Evolutionary conservation across 2,329 filamentous ascomycete genomes (phyloP).

Genomic region (Cercospora janseana): DNA sequence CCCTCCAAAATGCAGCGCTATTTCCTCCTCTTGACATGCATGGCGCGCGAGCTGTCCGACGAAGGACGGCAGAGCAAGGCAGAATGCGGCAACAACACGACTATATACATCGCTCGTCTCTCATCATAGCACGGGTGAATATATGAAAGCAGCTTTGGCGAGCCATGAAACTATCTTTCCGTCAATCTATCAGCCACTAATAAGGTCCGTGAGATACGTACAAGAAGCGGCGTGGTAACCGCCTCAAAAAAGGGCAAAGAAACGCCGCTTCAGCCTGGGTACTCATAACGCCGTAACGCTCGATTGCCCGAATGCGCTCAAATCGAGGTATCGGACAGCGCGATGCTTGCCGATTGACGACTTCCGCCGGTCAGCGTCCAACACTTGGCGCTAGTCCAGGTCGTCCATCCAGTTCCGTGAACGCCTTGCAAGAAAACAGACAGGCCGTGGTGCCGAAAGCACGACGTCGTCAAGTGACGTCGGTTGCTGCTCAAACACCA

Average conservation of each 20-base stretch:
- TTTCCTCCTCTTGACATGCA: conserved; percentile 29
- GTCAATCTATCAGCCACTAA: conserved; percentile 39
- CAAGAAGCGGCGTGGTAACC: conserved; percentile 32
- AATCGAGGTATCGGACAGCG: conserved; percentile 8
- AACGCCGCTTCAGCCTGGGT: conserved; percentile 14
- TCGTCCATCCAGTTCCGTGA: conserved; percentile 27
- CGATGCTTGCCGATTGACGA: conserved; percentile 27
- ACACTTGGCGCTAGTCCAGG: conserved; percentile 32
- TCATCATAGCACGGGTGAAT: conserved; percentile 27
- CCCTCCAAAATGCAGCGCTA: background rate
- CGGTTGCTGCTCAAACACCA: conserved; percentile 20
- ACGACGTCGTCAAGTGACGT: conserved; percentile 22
- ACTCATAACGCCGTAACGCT: conserved; percentile 17
- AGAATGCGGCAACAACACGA: background rate
- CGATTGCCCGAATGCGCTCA: conserved; percentile 8
- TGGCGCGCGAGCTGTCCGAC: conserved; percentile 19
- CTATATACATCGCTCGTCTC: conserved; percentile 27
- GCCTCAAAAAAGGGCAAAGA: conserved; percentile 18
- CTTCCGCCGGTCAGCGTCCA: conserved; percentile 29
- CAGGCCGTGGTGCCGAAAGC: conserved; percentile 23
- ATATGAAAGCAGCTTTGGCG: conserved; percentile 24
- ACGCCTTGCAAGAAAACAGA: conserved; percentile 32
- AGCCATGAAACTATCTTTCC: conserved; percentile 35
- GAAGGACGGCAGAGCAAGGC: background rate
- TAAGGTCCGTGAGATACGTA: conserved; percentile 36